Evolutionary conservation across 176 grass and related monocot species (phyloP).

Genomic region (Raddia distichophylla): DNA sequence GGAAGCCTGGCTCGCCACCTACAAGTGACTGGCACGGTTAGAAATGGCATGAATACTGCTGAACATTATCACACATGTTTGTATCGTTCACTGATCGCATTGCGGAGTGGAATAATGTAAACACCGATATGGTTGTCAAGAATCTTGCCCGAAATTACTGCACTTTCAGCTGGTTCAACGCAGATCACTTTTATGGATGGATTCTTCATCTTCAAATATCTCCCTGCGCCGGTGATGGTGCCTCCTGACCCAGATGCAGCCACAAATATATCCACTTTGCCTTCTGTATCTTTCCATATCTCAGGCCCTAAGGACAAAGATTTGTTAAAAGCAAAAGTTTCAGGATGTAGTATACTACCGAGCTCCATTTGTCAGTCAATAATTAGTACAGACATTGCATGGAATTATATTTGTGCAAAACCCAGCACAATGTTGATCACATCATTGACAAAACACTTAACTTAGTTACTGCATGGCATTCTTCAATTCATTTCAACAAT

Average conservation of each 20-base stretch:
- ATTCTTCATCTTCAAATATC: conserved; percentile 85
- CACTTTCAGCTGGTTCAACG: conserved; percentile 89
- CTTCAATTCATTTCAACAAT: background rate
- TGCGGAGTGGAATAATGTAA: background rate
- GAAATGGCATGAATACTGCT: background rate
- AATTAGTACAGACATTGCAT: background rate
- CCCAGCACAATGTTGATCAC: background rate
- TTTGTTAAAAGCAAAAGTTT: background rate
- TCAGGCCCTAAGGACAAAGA: conserved; percentile 65
- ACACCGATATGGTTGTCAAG: background rate
- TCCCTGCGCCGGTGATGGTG: conserved; percentile 71
- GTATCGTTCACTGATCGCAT: background rate
- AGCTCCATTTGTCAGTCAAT: background rate
- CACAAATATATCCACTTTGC: conserved; percentile 89
- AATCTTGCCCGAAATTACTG: conserved; percentile 70
- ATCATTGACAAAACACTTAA: background rate
- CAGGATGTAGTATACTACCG: background rate
- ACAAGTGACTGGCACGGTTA: background rate
- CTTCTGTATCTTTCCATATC: conserved; percentile 90
- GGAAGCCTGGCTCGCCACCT: conserved; percentile 64
- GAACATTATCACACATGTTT: background rate
- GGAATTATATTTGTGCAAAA: conserved; percentile 15
- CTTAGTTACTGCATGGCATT: background rate
- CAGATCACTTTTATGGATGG: conserved; percentile 63
- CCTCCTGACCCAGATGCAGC: conserved; percentile 78